Conservation (phyloP, 352 stramenopile species). For the Phytophthora pisi region DNA sequence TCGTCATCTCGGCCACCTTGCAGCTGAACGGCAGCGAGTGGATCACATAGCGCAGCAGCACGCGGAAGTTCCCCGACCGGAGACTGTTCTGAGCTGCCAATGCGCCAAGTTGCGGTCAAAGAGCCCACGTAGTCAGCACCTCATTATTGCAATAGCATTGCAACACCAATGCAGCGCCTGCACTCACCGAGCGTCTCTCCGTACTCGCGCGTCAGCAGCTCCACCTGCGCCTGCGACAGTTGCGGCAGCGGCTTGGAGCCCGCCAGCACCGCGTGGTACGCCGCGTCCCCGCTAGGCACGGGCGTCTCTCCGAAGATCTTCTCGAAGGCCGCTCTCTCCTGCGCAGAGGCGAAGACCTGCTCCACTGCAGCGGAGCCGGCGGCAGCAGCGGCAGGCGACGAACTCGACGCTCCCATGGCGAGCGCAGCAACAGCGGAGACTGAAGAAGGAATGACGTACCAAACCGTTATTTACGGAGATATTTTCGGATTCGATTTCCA, state of each 20-base stretch:
- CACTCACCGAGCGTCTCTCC: conserved; percentile 60
- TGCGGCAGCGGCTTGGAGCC: conserved; percentile 48
- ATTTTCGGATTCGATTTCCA: conserved; percentile 17
- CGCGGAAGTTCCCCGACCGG: conserved; percentile 75
- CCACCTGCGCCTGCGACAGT: conserved; percentile 62
- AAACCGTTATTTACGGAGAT: conserved; percentile 11
- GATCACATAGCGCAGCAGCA: conserved; percentile 68
- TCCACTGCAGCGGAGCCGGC: conserved; percentile 20
- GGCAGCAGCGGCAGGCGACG: conserved; percentile 27
- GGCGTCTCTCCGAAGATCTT: conserved; percentile 67
- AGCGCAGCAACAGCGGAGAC: background rate
- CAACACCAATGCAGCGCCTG: background rate
- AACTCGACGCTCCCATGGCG: conserved; percentile 56
- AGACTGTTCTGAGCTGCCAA: conserved; percentile 68
- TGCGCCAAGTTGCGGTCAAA: background rate
- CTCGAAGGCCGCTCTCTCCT: conserved; percentile 69
- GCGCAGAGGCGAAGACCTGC: conserved; percentile 52
- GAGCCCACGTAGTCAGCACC: background rate
- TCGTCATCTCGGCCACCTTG: conserved; percentile 59
- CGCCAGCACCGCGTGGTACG: conserved; percentile 57
- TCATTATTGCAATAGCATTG: conserved; percentile 3
- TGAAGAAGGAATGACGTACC: conserved; percentile 21
- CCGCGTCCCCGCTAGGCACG: conserved; percentile 54
- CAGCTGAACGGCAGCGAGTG: conserved; percentile 61
- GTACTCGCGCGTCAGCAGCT: conserved; percentile 67